Evolutionary conservation across 345 rosid species (phyloP), one percentile per base, ranked within the genome.

Genomic region (Heritiera fomes): DNA sequence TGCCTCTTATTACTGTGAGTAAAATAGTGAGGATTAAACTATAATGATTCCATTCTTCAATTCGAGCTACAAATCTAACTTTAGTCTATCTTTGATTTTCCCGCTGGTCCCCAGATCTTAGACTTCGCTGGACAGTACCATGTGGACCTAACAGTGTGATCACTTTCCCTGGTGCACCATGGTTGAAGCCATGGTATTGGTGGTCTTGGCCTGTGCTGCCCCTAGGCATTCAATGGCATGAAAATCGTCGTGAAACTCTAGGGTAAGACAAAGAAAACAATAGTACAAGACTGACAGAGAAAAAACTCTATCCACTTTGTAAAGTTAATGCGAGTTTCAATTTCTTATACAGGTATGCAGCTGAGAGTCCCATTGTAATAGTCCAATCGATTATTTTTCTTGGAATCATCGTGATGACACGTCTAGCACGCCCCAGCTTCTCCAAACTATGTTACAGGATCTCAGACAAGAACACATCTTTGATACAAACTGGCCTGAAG

Each of bases 121-220:
- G 81, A 73, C 92, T 96, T 13, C 85, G 88, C 32, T 96, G 99
- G 99, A 94, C 84, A 56, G 89, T 96, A 73, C 98, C 99, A 7
- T 96, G 99, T 32, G 98, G 98, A 65, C 97, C 97, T 11, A 94
- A 92, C 80, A 96, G 95, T 61, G 98, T 94, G 76, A 91, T 96
- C 66, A 96, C 99, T 23, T 96, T 91, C 84, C 99, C 99, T 1
- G 89, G 99, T 84, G 99, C 98, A 7, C 81, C 90, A 40, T 96
- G 97, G 97, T 78, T 94, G 89, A 96, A 96, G 80, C 99, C 99
- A 74, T 96, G 99, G 98, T 96, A 96, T 65, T 96, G 98, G 99
- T 96, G 99, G 98, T 90, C 99, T 46, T 96, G 97, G 95, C 98
- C 99, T 49, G 98, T 94, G 78, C 91, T 94, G 61, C 98, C 98